Conservation (phyloP, 257 asterid genomes). For the Solanum boliviense region DNA sequence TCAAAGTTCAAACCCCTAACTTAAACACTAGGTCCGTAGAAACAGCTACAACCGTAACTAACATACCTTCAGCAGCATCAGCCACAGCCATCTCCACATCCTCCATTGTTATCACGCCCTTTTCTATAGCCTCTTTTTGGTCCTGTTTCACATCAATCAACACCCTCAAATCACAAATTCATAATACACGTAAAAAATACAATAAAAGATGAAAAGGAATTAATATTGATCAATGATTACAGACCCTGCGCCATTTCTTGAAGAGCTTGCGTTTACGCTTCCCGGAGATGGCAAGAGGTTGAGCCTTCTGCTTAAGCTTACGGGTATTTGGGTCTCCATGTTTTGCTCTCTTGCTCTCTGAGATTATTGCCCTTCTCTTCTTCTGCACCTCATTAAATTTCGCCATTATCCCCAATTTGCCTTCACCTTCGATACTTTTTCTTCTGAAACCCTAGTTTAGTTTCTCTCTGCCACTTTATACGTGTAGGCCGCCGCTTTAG, state of each 20-base stretch:
- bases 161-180: not conserved
- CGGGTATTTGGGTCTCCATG: constrained; percentile 51
- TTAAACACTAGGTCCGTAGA: not conserved
- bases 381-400: constrained; percentile 65
- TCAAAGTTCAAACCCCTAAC: not conserved
- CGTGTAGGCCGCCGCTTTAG: not conserved
- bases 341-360: constrained; percentile 38
- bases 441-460: not conserved
- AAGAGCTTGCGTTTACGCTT: constrained; percentile 78
- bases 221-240: not conserved
- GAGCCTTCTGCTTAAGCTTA: constrained; percentile 44
- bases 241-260: constrained; percentile 78
- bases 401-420: constrained; percentile 28
- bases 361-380: constrained; percentile 50
- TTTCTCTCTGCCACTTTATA: not conserved
- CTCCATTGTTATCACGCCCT: constrained; percentile 60
- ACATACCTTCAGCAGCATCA: constrained; percentile 19
- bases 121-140: constrained; percentile 57
- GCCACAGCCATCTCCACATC: constrained; percentile 78
- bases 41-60: not conserved
- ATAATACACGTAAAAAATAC: not conserved
- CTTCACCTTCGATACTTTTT: not conserved
- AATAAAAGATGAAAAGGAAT: not conserved
- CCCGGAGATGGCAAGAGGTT: constrained; percentile 61
- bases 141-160: constrained; percentile 31